Percentiles rank a stretch among this genome's conserved stretches.
Evolutionary conservation across 768 basidiomycete genomes (phyloP).

Genomic region (Collybiopsis confluens): DNA sequence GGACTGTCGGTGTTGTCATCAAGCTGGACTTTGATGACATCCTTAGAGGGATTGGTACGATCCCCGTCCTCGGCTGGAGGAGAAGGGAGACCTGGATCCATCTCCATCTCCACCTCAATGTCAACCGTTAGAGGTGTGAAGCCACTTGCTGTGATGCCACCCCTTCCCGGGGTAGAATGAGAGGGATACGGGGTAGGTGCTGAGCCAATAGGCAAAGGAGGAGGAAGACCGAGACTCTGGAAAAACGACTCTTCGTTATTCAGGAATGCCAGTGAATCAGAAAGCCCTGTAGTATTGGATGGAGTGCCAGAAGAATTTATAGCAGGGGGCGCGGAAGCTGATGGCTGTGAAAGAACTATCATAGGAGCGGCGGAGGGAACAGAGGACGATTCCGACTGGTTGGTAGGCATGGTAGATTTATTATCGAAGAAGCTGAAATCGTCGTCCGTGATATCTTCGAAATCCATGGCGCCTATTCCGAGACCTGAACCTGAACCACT

Average conservation of each 20-base stretch:
- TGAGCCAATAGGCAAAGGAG: background rate
- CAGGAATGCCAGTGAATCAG: conserved; percentile 1
- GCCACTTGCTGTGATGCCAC: background rate
- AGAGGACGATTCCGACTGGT: background rate
- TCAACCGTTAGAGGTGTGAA: background rate
- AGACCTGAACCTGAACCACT: background rate
- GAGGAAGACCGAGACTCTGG: background rate
- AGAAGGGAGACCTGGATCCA: background rate
- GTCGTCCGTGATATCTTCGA: conserved; percentile 76
- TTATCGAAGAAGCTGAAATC: conserved; percentile 86
- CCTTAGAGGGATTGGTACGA: background rate
- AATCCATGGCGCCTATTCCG: conserved; percentile 26
- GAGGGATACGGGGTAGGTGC: conserved; percentile 1
- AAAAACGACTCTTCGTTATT: background rate
- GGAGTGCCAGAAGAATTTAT: no score
- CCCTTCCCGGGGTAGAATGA: background rate
- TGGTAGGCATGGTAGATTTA: conserved; percentile 29
- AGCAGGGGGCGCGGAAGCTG: no score
- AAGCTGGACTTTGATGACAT: background rate
- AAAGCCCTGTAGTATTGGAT: no score
- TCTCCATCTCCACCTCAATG: background rate
- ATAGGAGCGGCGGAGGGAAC: conserved; percentile 3
- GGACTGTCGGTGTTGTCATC: background rate
- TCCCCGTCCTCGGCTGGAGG: background rate
- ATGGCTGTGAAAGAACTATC: no score